Percentiles rank a stretch among this genome's conserved stretches.
Evolutionary conservation across 2,329 filamentous ascomycete species (phyloP).

Genomic region (Metarhizium humberi): DNA sequence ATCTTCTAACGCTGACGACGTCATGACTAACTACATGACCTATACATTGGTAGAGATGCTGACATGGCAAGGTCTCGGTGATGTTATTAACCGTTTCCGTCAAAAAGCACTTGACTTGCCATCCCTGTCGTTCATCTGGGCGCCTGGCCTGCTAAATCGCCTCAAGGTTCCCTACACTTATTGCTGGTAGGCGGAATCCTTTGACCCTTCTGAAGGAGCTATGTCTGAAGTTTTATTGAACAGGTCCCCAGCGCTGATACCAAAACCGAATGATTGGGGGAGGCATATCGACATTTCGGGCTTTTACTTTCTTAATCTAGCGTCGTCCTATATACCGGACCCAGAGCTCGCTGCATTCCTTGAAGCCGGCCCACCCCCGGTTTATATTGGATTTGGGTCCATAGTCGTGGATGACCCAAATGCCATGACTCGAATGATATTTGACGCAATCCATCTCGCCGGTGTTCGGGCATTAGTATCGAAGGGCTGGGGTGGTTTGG

Average conservation of each 20-base stretch:
- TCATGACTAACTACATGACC: conserved; percentile 73
- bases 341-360: conserved; percentile 59
- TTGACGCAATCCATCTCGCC: conserved; percentile 56
- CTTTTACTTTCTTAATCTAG: conserved; percentile 65
- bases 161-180: conserved; percentile 80
- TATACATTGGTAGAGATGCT: conserved; percentile 84
- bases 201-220: neutral
- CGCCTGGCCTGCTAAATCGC: conserved; percentile 67
- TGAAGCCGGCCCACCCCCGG: conserved; percentile 57
- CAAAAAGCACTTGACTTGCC: conserved; percentile 67
- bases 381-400: conserved; percentile 78
- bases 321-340: conserved; percentile 56
- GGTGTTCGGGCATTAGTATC: conserved; percentile 74
- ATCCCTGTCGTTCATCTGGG: conserved; percentile 70
- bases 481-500: conserved; percentile 81
- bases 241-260: conserved; percentile 63
- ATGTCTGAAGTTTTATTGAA: neutral
- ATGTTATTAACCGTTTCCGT: conserved; percentile 83
- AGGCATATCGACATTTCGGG: conserved; percentile 63
- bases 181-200: conserved; percentile 51
- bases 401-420: conserved; percentile 74
- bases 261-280: conserved; percentile 70
- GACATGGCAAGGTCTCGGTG: conserved; percentile 86
- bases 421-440: conserved; percentile 60
- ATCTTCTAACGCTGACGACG: conserved; percentile 63